Conservation (phyloP, 2,329 filamentous ascomycete species). For the Tolypocladium album region DNA sequence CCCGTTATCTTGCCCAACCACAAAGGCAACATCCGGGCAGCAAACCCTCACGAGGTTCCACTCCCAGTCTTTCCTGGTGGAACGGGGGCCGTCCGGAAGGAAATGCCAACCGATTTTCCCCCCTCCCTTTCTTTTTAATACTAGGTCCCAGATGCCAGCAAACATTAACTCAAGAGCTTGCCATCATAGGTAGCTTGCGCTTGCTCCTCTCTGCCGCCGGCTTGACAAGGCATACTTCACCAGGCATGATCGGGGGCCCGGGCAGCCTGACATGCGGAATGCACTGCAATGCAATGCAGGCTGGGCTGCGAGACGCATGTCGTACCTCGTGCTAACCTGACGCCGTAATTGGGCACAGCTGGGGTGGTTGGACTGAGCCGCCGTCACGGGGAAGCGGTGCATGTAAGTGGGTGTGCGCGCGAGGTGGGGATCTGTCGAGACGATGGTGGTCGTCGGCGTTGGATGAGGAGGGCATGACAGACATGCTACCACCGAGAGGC, state of each 20-base stretch:
- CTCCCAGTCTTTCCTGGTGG: too few relatives aligned
- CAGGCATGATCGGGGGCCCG: neutral
- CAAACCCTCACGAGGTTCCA: too few relatives aligned
- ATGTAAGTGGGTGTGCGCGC: neutral
- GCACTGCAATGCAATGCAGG: neutral
- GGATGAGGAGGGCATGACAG: neutral
- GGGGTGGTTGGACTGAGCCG: neutral
- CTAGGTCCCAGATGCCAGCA: too few relatives aligned
- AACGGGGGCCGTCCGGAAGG: too few relatives aligned
- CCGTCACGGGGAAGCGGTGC: constrained; percentile 1
- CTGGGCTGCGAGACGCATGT: neutral
- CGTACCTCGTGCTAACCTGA: neutral
- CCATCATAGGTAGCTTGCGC: neutral
- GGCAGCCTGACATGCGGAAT: neutral
- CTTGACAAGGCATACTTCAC: neutral
- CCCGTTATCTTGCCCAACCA: too few relatives aligned
- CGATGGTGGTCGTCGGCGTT: neutral
- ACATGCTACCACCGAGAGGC: neutral
- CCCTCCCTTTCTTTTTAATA: too few relatives aligned
- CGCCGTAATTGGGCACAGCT: neutral
- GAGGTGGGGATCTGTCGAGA: neutral
- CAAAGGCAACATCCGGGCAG: too few relatives aligned
- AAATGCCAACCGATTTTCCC: too few relatives aligned
- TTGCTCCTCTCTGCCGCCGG: neutral
- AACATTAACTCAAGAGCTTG: too few relatives aligned